A percentile compares a stretch with the other conserved stretches of the same genome.
phyloP scores from a whole-genome alignment of 2,329 filamentous ascomycete species.

The Trichoderma brevicompactum region DNA sequence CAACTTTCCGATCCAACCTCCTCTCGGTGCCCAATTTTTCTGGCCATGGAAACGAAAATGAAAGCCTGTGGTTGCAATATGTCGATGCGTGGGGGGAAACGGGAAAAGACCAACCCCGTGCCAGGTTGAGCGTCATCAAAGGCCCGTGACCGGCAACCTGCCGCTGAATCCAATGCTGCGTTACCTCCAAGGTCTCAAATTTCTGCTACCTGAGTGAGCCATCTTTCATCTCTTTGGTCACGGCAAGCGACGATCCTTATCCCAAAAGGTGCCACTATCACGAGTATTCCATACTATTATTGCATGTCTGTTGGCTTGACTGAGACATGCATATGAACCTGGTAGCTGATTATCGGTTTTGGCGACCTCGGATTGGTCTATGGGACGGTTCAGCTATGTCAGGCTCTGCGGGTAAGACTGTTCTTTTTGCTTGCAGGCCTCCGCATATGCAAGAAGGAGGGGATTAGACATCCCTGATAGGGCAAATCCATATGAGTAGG shows the following conservation, averaged over 20 bases:
- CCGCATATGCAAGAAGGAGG: background rate
- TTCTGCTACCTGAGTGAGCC: slow-evolving; percentile 13
- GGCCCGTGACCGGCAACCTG: slow-evolving; percentile 4
- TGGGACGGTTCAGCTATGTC: background rate
- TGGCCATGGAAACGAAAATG: too few relatives aligned
- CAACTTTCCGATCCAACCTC: background rate
- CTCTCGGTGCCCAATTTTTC: background rate
- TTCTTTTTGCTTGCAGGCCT: slow-evolving; percentile 1
- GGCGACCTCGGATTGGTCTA: slow-evolving; percentile 8
- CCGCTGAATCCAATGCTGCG: slow-evolving; percentile 9
- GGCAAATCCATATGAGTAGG: background rate
- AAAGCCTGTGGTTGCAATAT: too few relatives aligned
- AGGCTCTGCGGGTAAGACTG: background rate
- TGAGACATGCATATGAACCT: slow-evolving; percentile 22
- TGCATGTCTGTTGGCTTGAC: background rate
- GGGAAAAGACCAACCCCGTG: background rate
- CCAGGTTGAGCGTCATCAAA: background rate
- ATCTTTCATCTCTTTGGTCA: slow-evolving; percentile 14
- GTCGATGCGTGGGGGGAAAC: background rate
- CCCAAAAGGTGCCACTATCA: background rate
- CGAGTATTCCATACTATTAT: background rate
- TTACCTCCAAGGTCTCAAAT: slow-evolving; percentile 9
- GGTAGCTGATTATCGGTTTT: slow-evolving; percentile 8
- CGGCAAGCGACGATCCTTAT: slow-evolving; percentile 23
- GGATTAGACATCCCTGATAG: background rate